Percentiles rank a stretch among this genome's conserved stretches.
phyloP scores from a whole-genome alignment of 2,329 filamentous ascomycete genomes.

The Trematosphaeria pertusa region DNA sequence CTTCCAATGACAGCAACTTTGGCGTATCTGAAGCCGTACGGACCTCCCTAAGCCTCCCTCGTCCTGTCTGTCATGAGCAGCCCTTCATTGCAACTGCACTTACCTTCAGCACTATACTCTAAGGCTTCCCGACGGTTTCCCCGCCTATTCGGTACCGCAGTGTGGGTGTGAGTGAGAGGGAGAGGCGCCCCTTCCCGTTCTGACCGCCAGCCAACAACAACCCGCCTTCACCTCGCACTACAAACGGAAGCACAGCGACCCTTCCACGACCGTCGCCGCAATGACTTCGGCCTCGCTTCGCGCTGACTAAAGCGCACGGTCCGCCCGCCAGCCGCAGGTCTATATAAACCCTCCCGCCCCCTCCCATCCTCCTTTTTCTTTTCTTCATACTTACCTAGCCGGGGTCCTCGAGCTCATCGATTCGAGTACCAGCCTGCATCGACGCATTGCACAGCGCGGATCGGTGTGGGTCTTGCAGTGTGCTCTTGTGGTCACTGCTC shows the following conservation, averaged over 20 bases:
- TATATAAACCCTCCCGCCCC: constrained; percentile 1
- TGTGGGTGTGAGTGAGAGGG: no score
- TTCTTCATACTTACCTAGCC: constrained; percentile 2
- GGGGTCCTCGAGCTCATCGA: constrained; percentile 1
- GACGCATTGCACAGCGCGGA: constrained; percentile 2
- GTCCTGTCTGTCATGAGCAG: background rate
- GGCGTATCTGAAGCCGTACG: background rate
- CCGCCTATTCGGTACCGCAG: no score
- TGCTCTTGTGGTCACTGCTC: background rate
- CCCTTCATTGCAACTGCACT: no score
- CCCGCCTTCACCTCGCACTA: no score
- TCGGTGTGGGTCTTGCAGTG: background rate
- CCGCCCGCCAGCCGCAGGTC: no score
- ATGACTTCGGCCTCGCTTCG: background rate
- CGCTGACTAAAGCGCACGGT: no score
- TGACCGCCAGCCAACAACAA: no score
- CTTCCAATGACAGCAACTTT: background rate
- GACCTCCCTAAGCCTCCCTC: background rate
- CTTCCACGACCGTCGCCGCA: background rate
- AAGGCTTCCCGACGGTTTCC: background rate
- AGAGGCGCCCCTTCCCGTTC: no score
- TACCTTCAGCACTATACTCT: background rate
- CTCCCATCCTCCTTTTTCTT: background rate
- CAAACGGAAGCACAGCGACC: no score
- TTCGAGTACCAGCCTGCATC: background rate